Conservation (phyloP, 805 yeast genomes). For the Yarrowia alimentaria region DNA sequence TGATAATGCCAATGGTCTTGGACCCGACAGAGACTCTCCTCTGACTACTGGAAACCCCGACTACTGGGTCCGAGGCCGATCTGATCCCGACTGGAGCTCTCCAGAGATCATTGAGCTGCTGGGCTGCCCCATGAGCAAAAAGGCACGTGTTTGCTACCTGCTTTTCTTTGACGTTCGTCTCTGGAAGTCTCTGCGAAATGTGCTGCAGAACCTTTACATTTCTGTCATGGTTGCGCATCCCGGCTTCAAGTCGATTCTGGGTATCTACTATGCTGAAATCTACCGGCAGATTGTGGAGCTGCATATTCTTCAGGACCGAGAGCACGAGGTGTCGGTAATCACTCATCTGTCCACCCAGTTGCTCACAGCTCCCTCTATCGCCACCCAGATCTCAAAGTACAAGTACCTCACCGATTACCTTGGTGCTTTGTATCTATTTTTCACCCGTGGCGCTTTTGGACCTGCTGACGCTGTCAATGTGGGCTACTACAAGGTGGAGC, state of each 20-base stretch:
- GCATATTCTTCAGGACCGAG: slow-evolving; percentile 73
- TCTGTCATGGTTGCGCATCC: slow-evolving; percentile 62
- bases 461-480: slow-evolving; percentile 22
- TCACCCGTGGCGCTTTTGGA: slow-evolving; percentile 35
- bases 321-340: slow-evolving; percentile 79
- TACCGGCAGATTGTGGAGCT: slow-evolving; percentile 74
- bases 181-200: slow-evolving; percentile 60
- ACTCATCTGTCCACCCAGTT: slow-evolving; percentile 76
- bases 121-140: slow-evolving; percentile 25
- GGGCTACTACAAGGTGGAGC: slow-evolving; percentile 23
- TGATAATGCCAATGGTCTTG: background rate
- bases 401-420: slow-evolving; percentile 64
- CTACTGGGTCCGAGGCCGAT: slow-evolving; percentile 20
- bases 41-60: slow-evolving; percentile 20
- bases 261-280: slow-evolving; percentile 78
- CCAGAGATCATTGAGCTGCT: slow-evolving; percentile 22
- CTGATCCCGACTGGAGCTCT: slow-evolving; percentile 7
- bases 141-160: slow-evolving; percentile 53
- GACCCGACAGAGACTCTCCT: slow-evolving; percentile 17
- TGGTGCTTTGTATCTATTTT: slow-evolving; percentile 60
- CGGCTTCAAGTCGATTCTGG: slow-evolving; percentile 55
- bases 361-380: slow-evolving; percentile 83
- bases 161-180: slow-evolving; percentile 67
- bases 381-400: slow-evolving; percentile 58
- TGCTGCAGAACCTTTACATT: slow-evolving; percentile 63